Evolutionary conservation across 352 stramenopile species (phyloP), one percentile per base, ranked within the genome.

Genomic region (Pythium insidiosum): DNA sequence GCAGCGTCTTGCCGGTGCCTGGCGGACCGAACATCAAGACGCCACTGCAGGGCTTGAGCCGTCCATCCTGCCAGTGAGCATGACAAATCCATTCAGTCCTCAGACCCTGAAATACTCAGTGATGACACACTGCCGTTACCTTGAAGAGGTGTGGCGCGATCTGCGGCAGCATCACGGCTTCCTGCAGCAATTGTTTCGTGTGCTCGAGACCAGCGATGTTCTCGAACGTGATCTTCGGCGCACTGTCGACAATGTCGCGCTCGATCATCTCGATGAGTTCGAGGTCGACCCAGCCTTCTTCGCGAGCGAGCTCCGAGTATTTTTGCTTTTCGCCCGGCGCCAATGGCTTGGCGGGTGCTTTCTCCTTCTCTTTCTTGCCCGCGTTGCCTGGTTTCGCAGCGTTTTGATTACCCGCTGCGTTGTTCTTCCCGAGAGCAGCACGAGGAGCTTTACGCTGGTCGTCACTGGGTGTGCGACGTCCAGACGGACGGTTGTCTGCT

Each of bases 221-320:
- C 10, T 87, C 78, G 37, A 91, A 94, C 31, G 73, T 84, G 62
- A 90, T 74, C 25, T 81, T 88, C 6, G 76, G 53, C 1, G 66
- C 73, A 3, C 73, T 73, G 51, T 94, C 76, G 5, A 94, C 79
- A 26, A 94, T 91, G 46, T 94, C 81, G 16, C 79, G 66, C 47
- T 94, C 81, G 35, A 94, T 94, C 58, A 74, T 75, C 63, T 91
- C 79, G 39, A 94, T 89, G 11, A 94, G 72, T 29, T 94, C 76
- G 25, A 88, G 38, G 39, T 94, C 78, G 10, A 74, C 73, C 71
- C 65, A 79, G 16, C 68, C 75, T 40, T 91, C 73, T 28, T 94
- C 79, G 21, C 67, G 71, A 1, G 76, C 81, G 15, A 94, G 31
- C 13, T 93, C 81, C 7, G 73, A 85, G 59, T 91, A 90, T 43